Conservation (phyloP, 163 green algal genomes). For the Scenedesmus sp. region DNA sequence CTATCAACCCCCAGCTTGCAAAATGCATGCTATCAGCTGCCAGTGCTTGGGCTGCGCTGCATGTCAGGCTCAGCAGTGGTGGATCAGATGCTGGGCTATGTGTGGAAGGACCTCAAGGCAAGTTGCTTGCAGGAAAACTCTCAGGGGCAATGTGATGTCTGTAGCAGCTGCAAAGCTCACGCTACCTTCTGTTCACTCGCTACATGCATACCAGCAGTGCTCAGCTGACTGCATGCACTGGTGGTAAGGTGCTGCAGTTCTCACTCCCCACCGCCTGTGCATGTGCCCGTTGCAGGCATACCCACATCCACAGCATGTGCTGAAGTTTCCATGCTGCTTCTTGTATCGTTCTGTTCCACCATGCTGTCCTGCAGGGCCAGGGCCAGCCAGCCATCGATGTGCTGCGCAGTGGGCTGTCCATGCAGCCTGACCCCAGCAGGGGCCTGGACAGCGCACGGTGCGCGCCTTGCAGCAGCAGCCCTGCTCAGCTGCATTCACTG, state of each 20-base stretch:
- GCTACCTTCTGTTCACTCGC: too few species aligned
- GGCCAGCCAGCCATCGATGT: slow-evolving; percentile 50
- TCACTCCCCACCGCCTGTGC: neutral
- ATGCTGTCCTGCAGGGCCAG: slow-evolving; percentile 21
- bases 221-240: too few species aligned
- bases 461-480: neutral
- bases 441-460: slow-evolving; percentile 22
- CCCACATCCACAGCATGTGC: too few species aligned
- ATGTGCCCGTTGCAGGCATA: neutral
- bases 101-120: slow-evolving; percentile 39
- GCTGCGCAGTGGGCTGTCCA: slow-evolving; percentile 43
- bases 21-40: neutral
- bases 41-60: neutral
- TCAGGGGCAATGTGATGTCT: too few species aligned
- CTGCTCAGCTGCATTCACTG: too few species aligned
- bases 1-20: neutral
- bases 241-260: too few species aligned
- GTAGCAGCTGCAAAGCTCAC: too few species aligned
- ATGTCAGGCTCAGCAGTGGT: slow-evolving; percentile 30
- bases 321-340: too few species aligned
- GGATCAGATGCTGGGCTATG: slow-evolving; percentile 43
- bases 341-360: neutral
- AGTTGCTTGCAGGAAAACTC: neutral
- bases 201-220: neutral
- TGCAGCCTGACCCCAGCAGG: slow-evolving; percentile 25